A percentile compares a stretch with the other conserved stretches of the same genome.
Conservation (phyloP, 441 rosid genomes). For the Monsonia emarginata region DNA sequence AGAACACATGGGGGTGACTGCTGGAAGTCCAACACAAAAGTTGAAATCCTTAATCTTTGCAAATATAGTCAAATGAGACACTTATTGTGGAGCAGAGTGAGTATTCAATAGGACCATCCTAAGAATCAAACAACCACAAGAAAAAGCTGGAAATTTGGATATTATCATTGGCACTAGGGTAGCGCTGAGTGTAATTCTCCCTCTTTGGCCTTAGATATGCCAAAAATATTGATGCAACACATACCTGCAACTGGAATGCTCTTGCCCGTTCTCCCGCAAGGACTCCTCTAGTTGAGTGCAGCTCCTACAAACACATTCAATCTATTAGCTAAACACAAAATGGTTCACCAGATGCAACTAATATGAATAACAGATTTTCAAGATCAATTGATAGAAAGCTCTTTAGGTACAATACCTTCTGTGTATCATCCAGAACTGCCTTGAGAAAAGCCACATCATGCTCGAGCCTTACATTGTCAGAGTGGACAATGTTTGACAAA, state of each 20-base stretch:
- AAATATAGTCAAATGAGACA: too few species aligned
- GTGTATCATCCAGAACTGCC: slow-evolving; percentile 90
- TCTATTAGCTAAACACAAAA: neutral
- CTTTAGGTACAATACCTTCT: slow-evolving; percentile 43
- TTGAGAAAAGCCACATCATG: slow-evolving; percentile 92
- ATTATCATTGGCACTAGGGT: neutral
- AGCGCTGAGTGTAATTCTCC: neutral
- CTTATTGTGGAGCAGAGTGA: too few species aligned
- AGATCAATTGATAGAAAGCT: neutral
- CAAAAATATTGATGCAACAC: neutral
- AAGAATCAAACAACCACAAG: neutral
- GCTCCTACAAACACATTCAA: slow-evolving; percentile 42
- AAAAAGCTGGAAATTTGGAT: neutral
- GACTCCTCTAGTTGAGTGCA: slow-evolving; percentile 85
- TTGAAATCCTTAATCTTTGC: too few species aligned
- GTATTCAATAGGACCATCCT: neutral
- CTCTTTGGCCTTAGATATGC: neutral
- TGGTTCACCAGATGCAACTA: neutral
- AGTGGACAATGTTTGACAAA: slow-evolving; percentile 77
- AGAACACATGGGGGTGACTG: too few species aligned
- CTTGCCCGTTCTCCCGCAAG: slow-evolving; percentile 77
- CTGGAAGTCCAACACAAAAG: too few species aligned
- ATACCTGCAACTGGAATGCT: slow-evolving; percentile 86
- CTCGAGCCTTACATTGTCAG: slow-evolving; percentile 91
- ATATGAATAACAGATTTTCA: neutral